Percentiles rank a stretch among this genome's conserved stretches.
Conservation (phyloP, 805 yeast species). For the Wickerhamia fluorescens region DNA sequence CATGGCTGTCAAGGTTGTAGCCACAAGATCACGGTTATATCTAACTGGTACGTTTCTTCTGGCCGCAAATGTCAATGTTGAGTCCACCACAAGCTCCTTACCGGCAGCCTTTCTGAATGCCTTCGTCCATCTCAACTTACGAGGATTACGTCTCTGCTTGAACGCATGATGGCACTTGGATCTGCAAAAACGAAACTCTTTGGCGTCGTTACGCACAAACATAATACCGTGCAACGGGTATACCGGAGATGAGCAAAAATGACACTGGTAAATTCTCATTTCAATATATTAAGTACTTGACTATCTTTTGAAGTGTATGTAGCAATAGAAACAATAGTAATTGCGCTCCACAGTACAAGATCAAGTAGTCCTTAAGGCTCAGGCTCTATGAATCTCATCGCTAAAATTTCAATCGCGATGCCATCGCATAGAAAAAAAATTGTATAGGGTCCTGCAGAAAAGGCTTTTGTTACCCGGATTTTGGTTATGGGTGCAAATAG, state of each 20-base stretch:
- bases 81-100: constrained; percentile 95
- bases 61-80: constrained; percentile 92
- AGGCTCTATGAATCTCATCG: too few relatives aligned
- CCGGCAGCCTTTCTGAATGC: constrained; percentile 99
- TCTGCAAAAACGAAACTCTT: constrained; percentile 94
- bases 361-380: too few relatives aligned
- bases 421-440: too few relatives aligned
- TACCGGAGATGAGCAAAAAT: constrained; percentile 95
- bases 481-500: too few relatives aligned
- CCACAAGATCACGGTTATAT: constrained; percentile 93
- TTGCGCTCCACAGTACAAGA: too few relatives aligned
- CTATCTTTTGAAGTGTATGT: too few relatives aligned
- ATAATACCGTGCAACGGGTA: constrained; percentile 81
- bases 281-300: constrained; percentile 7
- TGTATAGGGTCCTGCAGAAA: too few relatives aligned
- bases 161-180: constrained; percentile 96
- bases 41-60: constrained; percentile 98
- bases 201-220: constrained; percentile 97
- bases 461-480: too few relatives aligned
- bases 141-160: constrained; percentile 97
- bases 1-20: constrained; percentile 93
- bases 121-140: constrained; percentile 97
- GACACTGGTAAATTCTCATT: constrained; percentile 89
- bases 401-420: too few relatives aligned
- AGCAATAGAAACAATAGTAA: too few relatives aligned